phyloP scores from a whole-genome alignment of 2,329 filamentous ascomycete genomes.

The Venturia asperata region DNA sequence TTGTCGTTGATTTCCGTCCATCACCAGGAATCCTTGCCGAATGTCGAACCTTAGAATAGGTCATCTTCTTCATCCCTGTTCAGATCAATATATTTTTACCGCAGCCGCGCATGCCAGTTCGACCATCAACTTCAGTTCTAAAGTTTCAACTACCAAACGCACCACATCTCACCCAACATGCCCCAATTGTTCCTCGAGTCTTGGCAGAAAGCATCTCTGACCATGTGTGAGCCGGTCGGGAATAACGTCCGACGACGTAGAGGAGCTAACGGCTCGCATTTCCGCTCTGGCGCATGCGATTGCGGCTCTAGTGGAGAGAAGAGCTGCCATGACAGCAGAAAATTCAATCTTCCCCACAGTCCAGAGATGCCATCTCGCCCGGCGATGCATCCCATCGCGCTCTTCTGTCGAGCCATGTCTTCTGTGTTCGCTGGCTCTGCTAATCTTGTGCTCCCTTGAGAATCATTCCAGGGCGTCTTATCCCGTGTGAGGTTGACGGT shows the following conservation, averaged over 20 bases:
- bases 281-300: slow-evolving; percentile 7
- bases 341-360: slow-evolving; percentile 3
- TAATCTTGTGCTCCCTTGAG: not conserved
- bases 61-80: too few relatives aligned
- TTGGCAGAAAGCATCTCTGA: not conserved
- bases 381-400: not conserved
- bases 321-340: slow-evolving; percentile 10
- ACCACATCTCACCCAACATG: not conserved
- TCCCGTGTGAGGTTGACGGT: not conserved
- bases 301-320: not conserved
- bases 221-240: not conserved
- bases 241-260: not conserved
- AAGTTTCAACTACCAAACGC: not conserved
- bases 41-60: too few relatives aligned
- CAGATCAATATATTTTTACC: too few relatives aligned
- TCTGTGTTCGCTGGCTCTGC: not conserved
- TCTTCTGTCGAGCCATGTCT: not conserved
- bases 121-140: too few relatives aligned
- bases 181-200: not conserved
- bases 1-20: too few relatives aligned
- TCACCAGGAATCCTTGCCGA: too few relatives aligned
- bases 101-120: too few relatives aligned
- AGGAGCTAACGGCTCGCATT: slow-evolving; percentile 4
- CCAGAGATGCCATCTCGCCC: slow-evolving; percentile 4
- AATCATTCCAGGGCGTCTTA: not conserved